Conservation (phyloP, 2,329 filamentous ascomycete species). For the Penicillium sp. region DNA sequence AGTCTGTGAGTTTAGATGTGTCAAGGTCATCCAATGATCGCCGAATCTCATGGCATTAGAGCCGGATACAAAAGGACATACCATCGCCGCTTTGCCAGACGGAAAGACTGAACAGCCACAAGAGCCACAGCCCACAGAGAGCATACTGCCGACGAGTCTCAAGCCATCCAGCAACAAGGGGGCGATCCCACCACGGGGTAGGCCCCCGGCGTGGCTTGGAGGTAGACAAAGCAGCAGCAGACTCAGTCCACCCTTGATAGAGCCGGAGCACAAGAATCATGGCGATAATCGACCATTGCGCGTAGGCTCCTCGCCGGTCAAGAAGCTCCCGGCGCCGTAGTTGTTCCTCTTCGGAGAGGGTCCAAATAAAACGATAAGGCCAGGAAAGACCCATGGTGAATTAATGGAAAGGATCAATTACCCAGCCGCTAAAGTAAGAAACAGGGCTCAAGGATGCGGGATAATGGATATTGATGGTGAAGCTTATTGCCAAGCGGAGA, state of each 20-base stretch:
- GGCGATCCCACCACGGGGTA: constrained; percentile 49
- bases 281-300: constrained; percentile 56
- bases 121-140: constrained; percentile 51
- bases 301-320: constrained; percentile 58
- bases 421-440: neutral
- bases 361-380: constrained; percentile 54
- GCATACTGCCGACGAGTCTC: constrained; percentile 57
- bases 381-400: constrained; percentile 34
- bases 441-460: neutral
- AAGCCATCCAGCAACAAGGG: constrained; percentile 43
- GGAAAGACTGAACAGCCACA: constrained; percentile 56
- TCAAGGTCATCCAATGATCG: neutral
- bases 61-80: constrained; percentile 34
- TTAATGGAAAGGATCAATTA: neutral
- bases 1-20: constrained; percentile 51
- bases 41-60: neutral
- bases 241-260: constrained; percentile 24
- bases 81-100: constrained; percentile 57
- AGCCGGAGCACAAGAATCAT: constrained; percentile 46
- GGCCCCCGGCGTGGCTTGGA: constrained; percentile 12
- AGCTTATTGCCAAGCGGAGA: neutral
- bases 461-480: neutral
- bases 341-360: constrained; percentile 53
- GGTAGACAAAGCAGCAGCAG: constrained; percentile 5
- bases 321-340: constrained; percentile 55